phyloP scores from a whole-genome alignment of 139 green algal genomes.

The Picochlorum sp. region DNA sequence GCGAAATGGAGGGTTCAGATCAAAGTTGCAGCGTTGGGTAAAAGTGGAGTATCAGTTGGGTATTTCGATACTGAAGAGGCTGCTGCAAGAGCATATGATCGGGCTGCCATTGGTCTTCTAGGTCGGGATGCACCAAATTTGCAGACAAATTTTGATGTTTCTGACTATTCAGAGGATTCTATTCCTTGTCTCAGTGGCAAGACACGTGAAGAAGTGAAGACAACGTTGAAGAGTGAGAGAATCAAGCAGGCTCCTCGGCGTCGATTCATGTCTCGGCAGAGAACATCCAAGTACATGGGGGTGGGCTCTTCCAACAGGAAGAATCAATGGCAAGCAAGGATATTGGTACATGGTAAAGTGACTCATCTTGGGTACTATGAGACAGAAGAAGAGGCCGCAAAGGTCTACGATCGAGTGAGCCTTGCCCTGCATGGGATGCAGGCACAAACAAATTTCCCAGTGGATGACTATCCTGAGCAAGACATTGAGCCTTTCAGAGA shows the following conservation, averaged over 20 bases:
- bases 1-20: constrained; percentile 70
- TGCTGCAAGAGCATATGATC: constrained; percentile 49
- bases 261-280: constrained; percentile 42
- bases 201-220: constrained; percentile 62
- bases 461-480: constrained; percentile 31
- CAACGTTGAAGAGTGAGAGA: constrained; percentile 59
- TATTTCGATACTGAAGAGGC: constrained; percentile 57
- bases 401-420: constrained; percentile 56
- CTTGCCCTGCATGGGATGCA: constrained; percentile 48
- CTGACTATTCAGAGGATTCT: constrained; percentile 26
- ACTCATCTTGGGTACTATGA: constrained; percentile 65
- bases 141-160: constrained; percentile 33
- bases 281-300: constrained; percentile 58
- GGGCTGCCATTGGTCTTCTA: constrained; percentile 61
- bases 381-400: constrained; percentile 60
- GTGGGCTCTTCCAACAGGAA: constrained; percentile 63
- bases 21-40: constrained; percentile 60
- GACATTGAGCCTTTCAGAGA: constrained; percentile 26
- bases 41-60: constrained; percentile 53
- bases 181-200: constrained; percentile 46
- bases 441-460: constrained; percentile 60
- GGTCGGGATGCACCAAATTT: constrained; percentile 41
- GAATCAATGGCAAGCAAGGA: constrained; percentile 72
- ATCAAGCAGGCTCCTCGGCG: constrained; percentile 50
- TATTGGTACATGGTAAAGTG: constrained; percentile 68